Evolutionary conservation across 169 alveolate genomes (phyloP), one percentile per base, ranked within the genome.

Genomic region (Cryptosporidium meleagridis): DNA sequence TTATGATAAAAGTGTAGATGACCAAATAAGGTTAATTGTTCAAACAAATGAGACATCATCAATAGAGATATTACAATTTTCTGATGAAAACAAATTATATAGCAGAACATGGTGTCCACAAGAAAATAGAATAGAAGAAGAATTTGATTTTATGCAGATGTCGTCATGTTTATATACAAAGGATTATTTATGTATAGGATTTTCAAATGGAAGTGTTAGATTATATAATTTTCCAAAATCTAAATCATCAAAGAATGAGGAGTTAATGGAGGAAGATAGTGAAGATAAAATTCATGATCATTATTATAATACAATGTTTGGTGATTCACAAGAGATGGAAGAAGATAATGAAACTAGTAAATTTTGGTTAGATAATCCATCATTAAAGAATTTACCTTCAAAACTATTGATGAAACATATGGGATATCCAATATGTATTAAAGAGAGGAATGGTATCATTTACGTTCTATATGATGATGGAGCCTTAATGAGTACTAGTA

Each of bases 391-490:
- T 16, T 26, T 62, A 26, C 8, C 31, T 16, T 80, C 89, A 26
- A 80, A 33, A 29, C 44, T 80, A 9, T 23, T 80, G 35, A 80
- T 80, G 75, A 80, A 80, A 51, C 89, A 65, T 48, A 65, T 80
- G 75, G 89, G 80, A 26, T 65, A 80, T 62, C 89, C 89, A 26
- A 45, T 59, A 44, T 80, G 89, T 10, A 80, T 80, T 59, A 59
- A 51, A 31, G 89, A 59, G 9, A 21, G 18, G 18, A 65, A 80
- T 62, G 67, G 70, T 8, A 80, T 29, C 0, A 80, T 80, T 44
- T 80, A 62, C 41, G 89, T 80, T 59, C 16, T 80, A 10, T 80
- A 80, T 80, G 89, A 80, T 14, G 89, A 80, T 65, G 89, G 89
- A 14, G 67, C 70, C 29, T 16, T 80, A 26, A 62, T 62, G 62